phyloP scores from a whole-genome alignment of 768 basidiomycete species.

The Suillus americanus region DNA sequence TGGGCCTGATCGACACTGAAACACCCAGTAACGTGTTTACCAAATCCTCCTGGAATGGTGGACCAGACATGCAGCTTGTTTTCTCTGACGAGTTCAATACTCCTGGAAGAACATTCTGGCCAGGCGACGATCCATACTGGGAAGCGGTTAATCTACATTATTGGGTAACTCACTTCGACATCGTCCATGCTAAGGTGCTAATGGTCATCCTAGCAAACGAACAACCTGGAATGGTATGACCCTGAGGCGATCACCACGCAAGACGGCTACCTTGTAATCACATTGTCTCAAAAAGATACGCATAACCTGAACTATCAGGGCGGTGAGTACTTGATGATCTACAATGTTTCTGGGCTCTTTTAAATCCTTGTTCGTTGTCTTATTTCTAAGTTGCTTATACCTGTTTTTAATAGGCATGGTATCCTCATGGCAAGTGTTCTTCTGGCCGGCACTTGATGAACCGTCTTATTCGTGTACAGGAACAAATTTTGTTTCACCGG shows the following conservation, averaged over 20 bases:
- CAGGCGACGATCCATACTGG: slow-evolving; percentile 86
- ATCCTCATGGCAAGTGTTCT: slow-evolving; percentile 34
- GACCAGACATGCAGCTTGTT: slow-evolving; percentile 54
- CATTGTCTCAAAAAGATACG: slow-evolving; percentile 44
- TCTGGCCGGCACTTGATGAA: slow-evolving; percentile 1
- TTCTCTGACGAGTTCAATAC: slow-evolving; percentile 84
- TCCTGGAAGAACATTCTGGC: slow-evolving; percentile 75
- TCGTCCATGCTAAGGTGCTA: slow-evolving; percentile 28
- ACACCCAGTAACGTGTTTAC: slow-evolving; percentile 58
- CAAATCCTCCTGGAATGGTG: slow-evolving; percentile 57
- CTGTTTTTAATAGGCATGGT: slow-evolving; percentile 44
- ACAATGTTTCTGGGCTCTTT: slow-evolving; percentile 20
- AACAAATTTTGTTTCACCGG: slow-evolving; percentile 92
- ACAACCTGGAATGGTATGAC: slow-evolving; percentile 59
- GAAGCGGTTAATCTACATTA: slow-evolving; percentile 52
- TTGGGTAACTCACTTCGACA: slow-evolving; percentile 33
- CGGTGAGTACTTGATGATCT: slow-evolving; percentile 21
- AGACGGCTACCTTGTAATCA: slow-evolving; percentile 52
- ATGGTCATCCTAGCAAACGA: slow-evolving; percentile 34
- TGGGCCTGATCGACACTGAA: slow-evolving; percentile 57
- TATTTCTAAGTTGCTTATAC: not conserved
- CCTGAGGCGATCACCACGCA: slow-evolving; percentile 51
- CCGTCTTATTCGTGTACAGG: slow-evolving; percentile 34
- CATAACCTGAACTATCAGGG: slow-evolving; percentile 47
- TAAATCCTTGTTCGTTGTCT: slow-evolving; percentile 20